Evolutionary conservation across 169 alveolate species (phyloP).

Genomic region (Perkinsus olseni): DNA sequence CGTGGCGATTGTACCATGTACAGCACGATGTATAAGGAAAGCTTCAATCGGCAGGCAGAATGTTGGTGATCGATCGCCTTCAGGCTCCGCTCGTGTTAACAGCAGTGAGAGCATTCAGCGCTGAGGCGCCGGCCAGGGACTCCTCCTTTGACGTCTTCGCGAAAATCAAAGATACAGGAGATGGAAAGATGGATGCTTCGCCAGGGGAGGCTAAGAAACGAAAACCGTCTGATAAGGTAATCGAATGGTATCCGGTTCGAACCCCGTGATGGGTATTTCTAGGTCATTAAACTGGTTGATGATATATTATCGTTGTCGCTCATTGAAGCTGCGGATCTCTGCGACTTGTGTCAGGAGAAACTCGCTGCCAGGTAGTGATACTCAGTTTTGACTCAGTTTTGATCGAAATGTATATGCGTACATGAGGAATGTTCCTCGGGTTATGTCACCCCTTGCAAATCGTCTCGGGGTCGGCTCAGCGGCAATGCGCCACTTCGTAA

Average conservation of each 20-base stretch:
- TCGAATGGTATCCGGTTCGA: not conserved
- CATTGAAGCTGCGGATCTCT: constrained; percentile 72
- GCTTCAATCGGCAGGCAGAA: too few species aligned
- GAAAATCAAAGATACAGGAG: constrained; percentile 22
- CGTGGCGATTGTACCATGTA: too few species aligned
- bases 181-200: not conserved
- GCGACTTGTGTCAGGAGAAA: constrained; percentile 67
- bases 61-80: too few species aligned
- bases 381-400: too few species aligned
- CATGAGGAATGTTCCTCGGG: too few species aligned
- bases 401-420: too few species aligned
- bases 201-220: constrained; percentile 11
- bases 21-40: too few species aligned
- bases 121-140: not conserved
- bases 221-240: constrained; percentile 24
- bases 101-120: too few species aligned
- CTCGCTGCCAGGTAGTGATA: constrained; percentile 34
- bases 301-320: constrained; percentile 62
- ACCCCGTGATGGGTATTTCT: constrained; percentile 16
- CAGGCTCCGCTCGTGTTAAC: too few species aligned
- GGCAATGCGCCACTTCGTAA: too few species aligned
- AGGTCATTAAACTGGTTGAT: constrained; percentile 63
- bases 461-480: too few species aligned
- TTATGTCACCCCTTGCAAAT: too few species aligned
- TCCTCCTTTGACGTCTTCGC: constrained; percentile 28